These are phyloP conservation scores for Fraxinus floribunda DNA, from an alignment of 305 asterid genomes.

Conservation along the genomic window DNA sequence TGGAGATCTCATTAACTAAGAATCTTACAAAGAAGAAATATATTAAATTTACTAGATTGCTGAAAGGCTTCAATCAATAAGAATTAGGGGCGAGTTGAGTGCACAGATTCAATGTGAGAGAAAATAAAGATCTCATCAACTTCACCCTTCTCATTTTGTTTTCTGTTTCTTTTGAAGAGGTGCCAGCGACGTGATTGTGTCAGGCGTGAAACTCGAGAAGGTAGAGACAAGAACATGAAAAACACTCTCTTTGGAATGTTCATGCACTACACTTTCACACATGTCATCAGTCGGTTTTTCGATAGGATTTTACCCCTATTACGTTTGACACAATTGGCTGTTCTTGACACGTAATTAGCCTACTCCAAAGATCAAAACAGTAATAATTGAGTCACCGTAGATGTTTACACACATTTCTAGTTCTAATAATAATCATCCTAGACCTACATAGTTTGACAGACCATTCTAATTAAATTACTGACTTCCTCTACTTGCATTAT, in stretches of 20 bases:
- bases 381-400: constrained; percentile 9
- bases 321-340: constrained; percentile 10
- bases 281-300: constrained; percentile 2
- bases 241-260: constrained; percentile 11
- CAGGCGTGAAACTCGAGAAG: constrained; percentile 16
- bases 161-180: not conserved
- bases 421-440: constrained; percentile 5
- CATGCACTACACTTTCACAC: constrained; percentile 17
- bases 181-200: constrained; percentile 7
- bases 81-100: constrained; percentile 12
- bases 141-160: constrained; percentile 8
- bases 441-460: constrained; percentile 4
- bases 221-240: constrained; percentile 15
- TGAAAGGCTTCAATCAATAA: constrained; percentile 9
- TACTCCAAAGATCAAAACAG: constrained; percentile 10
- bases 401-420: not conserved
- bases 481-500: not conserved
- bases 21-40: constrained; percentile 20
- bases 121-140: constrained; percentile 11
- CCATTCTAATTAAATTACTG: not conserved
- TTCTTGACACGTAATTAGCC: constrained; percentile 18
- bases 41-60: constrained; percentile 20
- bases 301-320: constrained; percentile 6
- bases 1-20: constrained; percentile 28
- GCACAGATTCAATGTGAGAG: constrained; percentile 21